Base-by-base conservation (phyloP, 805 yeast genomes). In the Metschnikowia matae region DNA sequence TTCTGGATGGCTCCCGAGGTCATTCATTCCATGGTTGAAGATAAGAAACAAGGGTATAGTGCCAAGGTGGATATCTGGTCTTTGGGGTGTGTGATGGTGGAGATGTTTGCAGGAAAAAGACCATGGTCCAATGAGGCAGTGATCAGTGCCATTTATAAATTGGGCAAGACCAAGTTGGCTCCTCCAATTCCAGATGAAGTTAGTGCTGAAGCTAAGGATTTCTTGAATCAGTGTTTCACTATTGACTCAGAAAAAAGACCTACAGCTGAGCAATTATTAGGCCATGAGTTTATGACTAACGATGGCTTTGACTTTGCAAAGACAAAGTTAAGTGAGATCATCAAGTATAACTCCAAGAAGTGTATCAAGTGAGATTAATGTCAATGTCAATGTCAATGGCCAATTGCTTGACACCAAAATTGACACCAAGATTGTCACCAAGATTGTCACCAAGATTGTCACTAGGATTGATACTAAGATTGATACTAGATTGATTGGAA, bases 1-100 rank as follows among this genome's bases (percentile, higher is more conserved):
- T 94, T 91, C 66, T 94, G 99, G 99, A 94, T 94, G 99, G 99
- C 99, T 0, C 99, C 99, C 0, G 99, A 94, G 64, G 96, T 95
- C 56, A 90, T 94, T 46, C 92, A 90, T 64, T 89, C 89, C 51
- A 83, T 83, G 18, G 83, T 81, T 2, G 85, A 82, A 54, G 81
- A 82, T 58, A 79, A 79, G 58, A 84, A 84, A 56, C 94, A 86
- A 64, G 99, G 99, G 0, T 94, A 94, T 65, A 89, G 96, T 72
- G 99, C 99, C 18, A 94, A 94, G 68, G 90, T 94, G 21, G 99
- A 94, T 68, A 91, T 94, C 37, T 94, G 99, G 99, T 91, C 98
- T 0, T 68, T 92, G 21, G 99, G 99, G 1, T 94, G 99, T 73
- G 97, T 94, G 41, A 95, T 94, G 23, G 66, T 94, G 47, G 99